phyloP scores from a whole-genome alignment of 768 basidiomycete species.

The Xerocomellus amylosporus region DNA sequence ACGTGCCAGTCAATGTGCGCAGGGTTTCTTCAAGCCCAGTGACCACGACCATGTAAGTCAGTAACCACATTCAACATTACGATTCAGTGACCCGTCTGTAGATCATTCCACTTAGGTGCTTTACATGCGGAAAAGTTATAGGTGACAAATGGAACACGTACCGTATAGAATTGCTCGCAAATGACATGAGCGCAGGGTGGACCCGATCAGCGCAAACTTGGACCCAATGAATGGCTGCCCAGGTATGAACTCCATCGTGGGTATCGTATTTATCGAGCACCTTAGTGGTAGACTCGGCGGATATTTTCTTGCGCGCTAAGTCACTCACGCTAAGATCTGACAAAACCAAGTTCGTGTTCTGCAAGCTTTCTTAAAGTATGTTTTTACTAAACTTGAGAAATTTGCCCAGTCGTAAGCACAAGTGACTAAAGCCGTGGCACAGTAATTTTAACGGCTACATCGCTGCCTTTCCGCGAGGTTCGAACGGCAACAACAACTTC shows the following conservation, averaged over 20 bases:
- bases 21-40: not conserved
- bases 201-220: constrained; percentile 83
- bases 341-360: too few species aligned
- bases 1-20: too few species aligned
- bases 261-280: not conserved
- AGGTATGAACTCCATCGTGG: constrained; percentile 73
- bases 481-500: too few species aligned
- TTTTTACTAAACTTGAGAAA: too few species aligned
- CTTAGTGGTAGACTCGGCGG: too few species aligned
- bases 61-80: not conserved
- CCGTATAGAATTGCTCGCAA: constrained; percentile 72
- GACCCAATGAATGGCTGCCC: constrained; percentile 73
- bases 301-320: not conserved
- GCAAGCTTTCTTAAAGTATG: too few species aligned
- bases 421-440: too few species aligned
- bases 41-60: constrained; percentile 23
- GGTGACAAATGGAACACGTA: constrained; percentile 96
- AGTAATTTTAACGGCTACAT: too few species aligned
- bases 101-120: constrained; percentile 97
- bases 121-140: constrained; percentile 95
- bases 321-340: not conserved
- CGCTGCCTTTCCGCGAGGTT: too few species aligned
- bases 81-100: constrained; percentile 28
- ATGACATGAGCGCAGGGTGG: constrained; percentile 51
- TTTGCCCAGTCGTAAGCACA: too few species aligned